Evolutionary conservation across 495 filamentous ascomycete genomes (phyloP).

Genomic region (Podospora bellae-mahoneyi): DNA sequence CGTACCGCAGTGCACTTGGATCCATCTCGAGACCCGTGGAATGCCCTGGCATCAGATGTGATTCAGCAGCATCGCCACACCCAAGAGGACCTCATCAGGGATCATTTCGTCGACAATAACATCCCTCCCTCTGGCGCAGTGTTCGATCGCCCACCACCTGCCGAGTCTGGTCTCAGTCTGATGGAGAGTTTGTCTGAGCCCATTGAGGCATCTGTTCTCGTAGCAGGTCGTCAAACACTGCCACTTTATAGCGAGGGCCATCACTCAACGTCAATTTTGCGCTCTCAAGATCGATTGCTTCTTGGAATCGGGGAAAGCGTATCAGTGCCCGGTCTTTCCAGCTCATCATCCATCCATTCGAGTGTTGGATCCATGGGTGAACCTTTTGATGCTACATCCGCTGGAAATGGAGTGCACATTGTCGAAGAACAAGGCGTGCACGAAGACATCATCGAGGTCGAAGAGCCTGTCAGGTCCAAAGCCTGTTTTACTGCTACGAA

Average conservation of each 20-base stretch:
- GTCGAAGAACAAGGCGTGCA: slow-evolving; percentile 5
- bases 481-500: not conserved
- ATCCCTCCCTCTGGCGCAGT: not conserved
- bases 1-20: not conserved
- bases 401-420: slow-evolving; percentile 5
- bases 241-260: not conserved
- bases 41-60: not conserved
- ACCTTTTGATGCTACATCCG: not conserved
- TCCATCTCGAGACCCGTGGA: slow-evolving; percentile 12
- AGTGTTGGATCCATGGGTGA: not conserved
- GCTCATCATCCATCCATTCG: slow-evolving; percentile 2
- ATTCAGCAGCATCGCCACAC: not conserved
- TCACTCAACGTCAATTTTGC: not conserved
- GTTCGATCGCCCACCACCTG: not conserved
- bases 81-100: not conserved
- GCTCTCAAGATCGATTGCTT: slow-evolving; percentile 1
- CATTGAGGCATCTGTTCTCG: not conserved
- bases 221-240: not conserved
- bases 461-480: slow-evolving; percentile 9
- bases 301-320: not conserved
- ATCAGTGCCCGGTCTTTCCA: slow-evolving; percentile 6
- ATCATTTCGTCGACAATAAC: not conserved
- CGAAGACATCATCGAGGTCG: not conserved
- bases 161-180: not conserved
- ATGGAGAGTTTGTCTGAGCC: not conserved